A percentile compares a stretch with the other conserved stretches of the same genome.
Conservation (phyloP, 192 early-diverging fungal genomes). For the Powellomyces hirtus region DNA sequence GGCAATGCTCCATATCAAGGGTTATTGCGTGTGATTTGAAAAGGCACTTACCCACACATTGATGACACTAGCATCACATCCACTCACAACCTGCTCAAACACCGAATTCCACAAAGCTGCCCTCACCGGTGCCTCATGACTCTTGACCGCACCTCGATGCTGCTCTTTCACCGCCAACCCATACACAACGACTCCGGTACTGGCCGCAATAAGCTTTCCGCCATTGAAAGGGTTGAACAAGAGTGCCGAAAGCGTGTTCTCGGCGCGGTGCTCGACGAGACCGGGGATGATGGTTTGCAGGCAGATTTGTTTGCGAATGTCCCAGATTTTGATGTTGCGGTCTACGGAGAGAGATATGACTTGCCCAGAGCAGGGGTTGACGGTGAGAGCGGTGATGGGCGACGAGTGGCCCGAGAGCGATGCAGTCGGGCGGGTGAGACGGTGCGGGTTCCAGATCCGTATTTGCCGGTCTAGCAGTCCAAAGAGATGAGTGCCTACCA, state of each 20-base stretch:
- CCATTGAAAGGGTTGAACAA: slow-evolving; percentile 32
- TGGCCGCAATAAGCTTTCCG: slow-evolving; percentile 32
- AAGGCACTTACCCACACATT: slow-evolving; percentile 53
- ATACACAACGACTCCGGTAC: slow-evolving; percentile 31
- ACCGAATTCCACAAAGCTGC: slow-evolving; percentile 45
- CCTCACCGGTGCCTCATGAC: slow-evolving; percentile 45
- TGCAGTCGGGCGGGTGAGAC: slow-evolving; percentile 44
- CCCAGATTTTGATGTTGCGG: slow-evolving; percentile 51
- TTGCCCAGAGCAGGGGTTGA: slow-evolving; percentile 44
- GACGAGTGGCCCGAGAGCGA: slow-evolving; percentile 45
- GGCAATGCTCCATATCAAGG: too few species aligned
- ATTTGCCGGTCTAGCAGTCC: slow-evolving; percentile 39
- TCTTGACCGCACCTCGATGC: slow-evolving; percentile 24
- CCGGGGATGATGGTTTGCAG: slow-evolving; percentile 44
- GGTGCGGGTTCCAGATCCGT: slow-evolving; percentile 55
- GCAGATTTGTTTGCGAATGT: slow-evolving; percentile 54
- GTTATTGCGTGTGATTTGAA: too few species aligned
- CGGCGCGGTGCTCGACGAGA: slow-evolving; percentile 25
- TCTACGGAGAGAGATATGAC: slow-evolving; percentile 48
- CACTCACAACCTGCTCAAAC: slow-evolving; percentile 48
- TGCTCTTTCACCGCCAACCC: slow-evolving; percentile 30
- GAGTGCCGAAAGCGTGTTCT: slow-evolving; percentile 39
- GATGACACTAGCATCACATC: slow-evolving; percentile 45
- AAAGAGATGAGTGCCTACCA: not conserved
- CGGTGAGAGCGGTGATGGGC: slow-evolving; percentile 44